Conservation (phyloP, 1,284 basidiomycete genomes). For the Mycosarcoma mackinlayi region DNA sequence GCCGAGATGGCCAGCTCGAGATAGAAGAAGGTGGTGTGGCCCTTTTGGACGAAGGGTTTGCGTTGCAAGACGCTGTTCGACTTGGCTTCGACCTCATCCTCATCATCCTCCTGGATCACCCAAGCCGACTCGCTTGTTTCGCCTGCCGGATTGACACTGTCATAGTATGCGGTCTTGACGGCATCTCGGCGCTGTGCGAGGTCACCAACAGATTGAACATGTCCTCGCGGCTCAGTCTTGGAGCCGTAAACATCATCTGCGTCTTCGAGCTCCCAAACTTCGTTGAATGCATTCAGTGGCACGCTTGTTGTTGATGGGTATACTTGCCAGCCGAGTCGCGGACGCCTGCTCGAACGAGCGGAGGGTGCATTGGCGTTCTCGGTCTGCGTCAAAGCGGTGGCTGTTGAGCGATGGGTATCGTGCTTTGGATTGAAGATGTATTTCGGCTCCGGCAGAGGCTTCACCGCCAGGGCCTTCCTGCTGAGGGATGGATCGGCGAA, state of each 20-base stretch:
- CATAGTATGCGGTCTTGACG: conserved; percentile 17
- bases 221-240: conserved; percentile 4
- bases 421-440: conserved; percentile 23
- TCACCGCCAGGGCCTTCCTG: conserved; percentile 2
- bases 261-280: conserved; percentile 60
- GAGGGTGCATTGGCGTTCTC: background rate
- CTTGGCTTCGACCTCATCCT: conserved; percentile 20
- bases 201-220: background rate
- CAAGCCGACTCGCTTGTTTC: conserved; percentile 11
- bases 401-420: background rate
- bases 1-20: conserved; percentile 32
- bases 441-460: conserved; percentile 25
- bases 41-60: conserved; percentile 32
- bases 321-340: conserved; percentile 28
- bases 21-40: conserved; percentile 35
- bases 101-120: conserved; percentile 22
- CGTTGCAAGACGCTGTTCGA: conserved; percentile 4
- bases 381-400: background rate
- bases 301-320: conserved; percentile 40
- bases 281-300: conserved; percentile 54
- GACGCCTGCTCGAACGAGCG: background rate
- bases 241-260: conserved; percentile 41
- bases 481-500: conserved; percentile 12
- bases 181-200: conserved; percentile 4
- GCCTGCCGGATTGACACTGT: background rate